phyloP scores from a whole-genome alignment of 345 rosid species.

The Salix brachista region DNA sequence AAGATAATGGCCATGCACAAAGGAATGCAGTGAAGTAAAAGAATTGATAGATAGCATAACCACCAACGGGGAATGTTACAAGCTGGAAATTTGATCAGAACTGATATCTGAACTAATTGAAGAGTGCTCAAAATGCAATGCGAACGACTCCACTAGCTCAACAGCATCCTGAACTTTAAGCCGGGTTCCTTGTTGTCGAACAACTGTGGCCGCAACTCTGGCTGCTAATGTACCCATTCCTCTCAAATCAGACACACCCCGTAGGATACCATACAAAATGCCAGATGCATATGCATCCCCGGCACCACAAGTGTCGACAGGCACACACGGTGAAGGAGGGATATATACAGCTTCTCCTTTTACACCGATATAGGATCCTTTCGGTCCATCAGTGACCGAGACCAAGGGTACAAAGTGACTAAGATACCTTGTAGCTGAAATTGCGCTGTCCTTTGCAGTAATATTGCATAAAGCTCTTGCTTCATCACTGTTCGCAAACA shows the following conservation, averaged over 20 bases:
- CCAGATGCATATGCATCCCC: slow-evolving; percentile 97
- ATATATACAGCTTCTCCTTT: slow-evolving; percentile 94
- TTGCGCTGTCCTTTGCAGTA: slow-evolving; percentile 58
- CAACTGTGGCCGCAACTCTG: slow-evolving; percentile 84
- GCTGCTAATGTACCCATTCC: slow-evolving; percentile 84
- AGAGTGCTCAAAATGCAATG: slow-evolving; percentile 36
- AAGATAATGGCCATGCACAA: background rate
- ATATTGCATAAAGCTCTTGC: slow-evolving; percentile 86
- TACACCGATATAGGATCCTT: slow-evolving; percentile 84
- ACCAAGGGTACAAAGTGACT: slow-evolving; percentile 89
- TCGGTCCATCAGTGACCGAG: slow-evolving; percentile 82
- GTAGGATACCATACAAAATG: slow-evolving; percentile 67
- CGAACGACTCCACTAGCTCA: slow-evolving; percentile 59
- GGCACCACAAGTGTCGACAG: slow-evolving; percentile 84
- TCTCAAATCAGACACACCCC: slow-evolving; percentile 70
- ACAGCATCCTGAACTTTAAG: slow-evolving; percentile 70
- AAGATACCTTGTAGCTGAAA: slow-evolving; percentile 73
- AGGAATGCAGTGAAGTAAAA: background rate
- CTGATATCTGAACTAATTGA: slow-evolving; percentile 50
- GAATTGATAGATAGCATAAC: slow-evolving; percentile 8
- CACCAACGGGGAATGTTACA: slow-evolving; percentile 26
- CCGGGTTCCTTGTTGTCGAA: slow-evolving; percentile 87
- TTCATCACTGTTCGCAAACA: slow-evolving; percentile 85
- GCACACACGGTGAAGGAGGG: slow-evolving; percentile 78
- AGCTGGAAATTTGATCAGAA: slow-evolving; percentile 62